Conservation (phyloP, 305 asterid genomes). For the Fraxinus sp. region DNA sequence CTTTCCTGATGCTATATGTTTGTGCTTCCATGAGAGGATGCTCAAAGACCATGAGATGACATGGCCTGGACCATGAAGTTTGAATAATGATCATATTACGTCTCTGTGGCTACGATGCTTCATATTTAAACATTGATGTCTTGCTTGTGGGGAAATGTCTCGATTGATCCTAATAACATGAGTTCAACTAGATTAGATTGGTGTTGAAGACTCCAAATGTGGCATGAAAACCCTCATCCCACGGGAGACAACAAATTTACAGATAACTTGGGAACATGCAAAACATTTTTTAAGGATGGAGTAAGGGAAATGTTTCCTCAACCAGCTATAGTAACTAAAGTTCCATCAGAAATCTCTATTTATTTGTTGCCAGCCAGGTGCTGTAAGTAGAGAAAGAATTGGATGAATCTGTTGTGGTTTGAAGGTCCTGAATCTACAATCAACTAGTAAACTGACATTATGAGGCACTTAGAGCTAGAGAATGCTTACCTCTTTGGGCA, state of each 20-base stretch:
- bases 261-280: background rate
- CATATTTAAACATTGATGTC: background rate
- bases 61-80: background rate
- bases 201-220: background rate
- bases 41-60: background rate
- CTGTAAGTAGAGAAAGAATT: background rate
- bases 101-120: background rate
- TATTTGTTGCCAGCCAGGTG: background rate
- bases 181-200: background rate
- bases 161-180: background rate
- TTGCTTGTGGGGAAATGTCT: background rate
- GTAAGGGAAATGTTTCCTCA: background rate
- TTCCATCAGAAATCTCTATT: background rate
- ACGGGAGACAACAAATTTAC: background rate
- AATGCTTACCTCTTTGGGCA: background rate
- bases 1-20: background rate
- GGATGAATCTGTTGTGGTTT: constrained; percentile 2
- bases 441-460: background rate
- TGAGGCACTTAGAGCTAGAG: background rate
- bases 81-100: background rate
- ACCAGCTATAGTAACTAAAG: background rate
- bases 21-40: background rate
- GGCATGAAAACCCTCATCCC: background rate
- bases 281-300: background rate
- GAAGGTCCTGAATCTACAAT: background rate